phyloP scores from a whole-genome alignment of 2,329 filamentous ascomycete genomes.

The Saccharata proteae region DNA sequence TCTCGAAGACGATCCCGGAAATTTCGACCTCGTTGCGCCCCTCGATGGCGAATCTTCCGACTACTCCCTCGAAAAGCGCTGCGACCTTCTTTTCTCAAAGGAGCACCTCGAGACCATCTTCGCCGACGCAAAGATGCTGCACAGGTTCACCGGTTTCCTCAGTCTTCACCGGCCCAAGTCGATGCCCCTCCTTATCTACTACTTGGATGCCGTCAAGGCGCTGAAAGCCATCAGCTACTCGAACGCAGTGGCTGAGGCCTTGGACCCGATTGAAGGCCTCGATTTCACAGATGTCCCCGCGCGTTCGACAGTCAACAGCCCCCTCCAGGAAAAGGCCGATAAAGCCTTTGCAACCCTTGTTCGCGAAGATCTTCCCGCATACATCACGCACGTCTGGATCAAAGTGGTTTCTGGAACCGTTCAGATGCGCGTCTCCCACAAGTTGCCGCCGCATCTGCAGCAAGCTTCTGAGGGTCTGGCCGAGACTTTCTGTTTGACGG shows the following conservation, averaged over 20 bases:
- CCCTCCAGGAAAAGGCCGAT: constrained; percentile 51
- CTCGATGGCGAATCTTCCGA: constrained; percentile 16
- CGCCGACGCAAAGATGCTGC: constrained; percentile 47
- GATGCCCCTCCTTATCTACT: constrained; percentile 56
- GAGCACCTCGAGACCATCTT: constrained; percentile 57
- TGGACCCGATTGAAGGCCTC: constrained; percentile 44
- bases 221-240: constrained; percentile 58
- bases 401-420: constrained; percentile 60
- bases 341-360: constrained; percentile 53
- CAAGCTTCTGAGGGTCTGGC: constrained; percentile 64
- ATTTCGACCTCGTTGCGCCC: constrained; percentile 41
- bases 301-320: constrained; percentile 42
- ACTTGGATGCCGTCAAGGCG: constrained; percentile 59
- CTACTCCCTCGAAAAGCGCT: constrained; percentile 51
- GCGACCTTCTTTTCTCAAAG: constrained; percentile 52
- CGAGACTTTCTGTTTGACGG: constrained; percentile 66
- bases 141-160: constrained; percentile 57
- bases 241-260: constrained; percentile 52
- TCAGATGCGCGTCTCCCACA: constrained; percentile 54
- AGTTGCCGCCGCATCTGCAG: constrained; percentile 48
- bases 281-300: constrained; percentile 43
- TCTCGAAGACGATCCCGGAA: constrained; percentile 40
- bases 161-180: constrained; percentile 47
- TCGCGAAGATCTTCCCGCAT: constrained; percentile 58
- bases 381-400: constrained; percentile 56